These are phyloP conservation scores for Spencermartinsiella ligniputridi DNA, from an alignment of 1,139 yeast species.

Conservation along the genomic window DNA sequence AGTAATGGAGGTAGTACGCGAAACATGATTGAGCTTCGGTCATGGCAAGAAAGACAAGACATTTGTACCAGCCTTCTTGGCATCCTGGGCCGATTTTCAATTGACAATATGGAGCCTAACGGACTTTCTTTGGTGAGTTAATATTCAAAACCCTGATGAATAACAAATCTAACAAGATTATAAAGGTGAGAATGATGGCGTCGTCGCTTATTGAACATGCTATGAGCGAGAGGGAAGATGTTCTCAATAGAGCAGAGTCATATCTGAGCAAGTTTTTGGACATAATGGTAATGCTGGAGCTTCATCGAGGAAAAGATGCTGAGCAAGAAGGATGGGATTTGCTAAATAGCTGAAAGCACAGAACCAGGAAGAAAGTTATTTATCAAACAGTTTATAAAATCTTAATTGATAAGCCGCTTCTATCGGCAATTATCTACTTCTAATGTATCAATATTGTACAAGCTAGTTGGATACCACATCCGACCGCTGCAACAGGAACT, in stretches of 20 bases:
- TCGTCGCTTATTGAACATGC: conserved; percentile 9
- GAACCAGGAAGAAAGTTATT: neutral
- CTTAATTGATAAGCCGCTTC: no score
- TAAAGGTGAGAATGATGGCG: conserved; percentile 12
- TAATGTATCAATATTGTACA: neutral
- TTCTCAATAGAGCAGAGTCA: conserved; percentile 7
- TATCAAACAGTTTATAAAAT: neutral
- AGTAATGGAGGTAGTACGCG: neutral
- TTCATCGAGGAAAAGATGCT: conserved; percentile 10
- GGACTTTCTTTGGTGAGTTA: conserved; percentile 9
- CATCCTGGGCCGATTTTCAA: conserved; percentile 7
- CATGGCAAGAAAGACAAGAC: conserved; percentile 11
- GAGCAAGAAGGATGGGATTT: conserved; percentile 13
- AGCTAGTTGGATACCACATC: neutral
- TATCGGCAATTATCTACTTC: no score
- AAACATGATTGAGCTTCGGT: conserved; percentile 6
- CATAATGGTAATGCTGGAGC: conserved; percentile 9
- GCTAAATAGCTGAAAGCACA: conserved; percentile 1
- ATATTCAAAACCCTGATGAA: neutral
- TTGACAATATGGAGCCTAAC: conserved; percentile 13
- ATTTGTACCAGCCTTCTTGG: conserved; percentile 8
- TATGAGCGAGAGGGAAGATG: conserved; percentile 8
- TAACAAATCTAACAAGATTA: neutral
- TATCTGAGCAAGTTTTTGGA: conserved; percentile 11
- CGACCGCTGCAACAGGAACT: conserved; percentile 1